Base-by-base conservation (phyloP, 2,329 filamentous ascomycete genomes). In the Xylaria sp. region DNA sequence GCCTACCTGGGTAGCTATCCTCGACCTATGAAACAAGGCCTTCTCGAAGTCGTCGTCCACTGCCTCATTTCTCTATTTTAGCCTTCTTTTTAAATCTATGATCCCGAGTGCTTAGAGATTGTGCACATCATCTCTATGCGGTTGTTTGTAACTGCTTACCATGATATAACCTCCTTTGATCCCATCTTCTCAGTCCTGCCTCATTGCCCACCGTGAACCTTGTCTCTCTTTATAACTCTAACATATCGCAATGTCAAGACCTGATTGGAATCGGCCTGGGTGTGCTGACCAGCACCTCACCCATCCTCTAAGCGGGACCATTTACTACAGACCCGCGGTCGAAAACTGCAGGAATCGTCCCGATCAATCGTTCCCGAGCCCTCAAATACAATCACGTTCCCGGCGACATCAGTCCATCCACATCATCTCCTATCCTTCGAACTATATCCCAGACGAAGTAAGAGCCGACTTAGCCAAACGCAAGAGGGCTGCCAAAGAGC, bases 391-490 rank as follows among this genome's bases (percentile, higher is more conserved):
- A 74, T 80, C 82, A 51, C 81, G 85, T 68, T 79, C 79, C 62
- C 81, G 83, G 70, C 78, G 84, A 74, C 84, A 83, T 17, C 84
- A 86, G 66, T 84, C 83, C 62, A 86, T 87, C 70, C 83, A 84
- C 74, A 85, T 87, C 67, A 80, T 79, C 61, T 82, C 80, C 70
- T 85, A 82, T 68, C 81, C 75, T 59, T 64, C 81, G 72, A 74
- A 82, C 22, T 80, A 77, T 73, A 76, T 84, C 27, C 83, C 83
- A 20, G 78, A 79, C 65, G 83, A 85, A 64, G 72, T 84, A 50
- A 79, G 81, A 70, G 73, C 76, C 38, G 68, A 69, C 9, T 51
- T 70, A 11, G 63, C 71, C 9, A 74, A 73, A 63, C 74, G 74
- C 47, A 77, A 74, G 69, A 78, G 70, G 60, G 36, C 51, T 22